Evolutionary conservation across 352 stramenopile genomes (phyloP).

Genomic region (Globisporangium spinosum): DNA sequence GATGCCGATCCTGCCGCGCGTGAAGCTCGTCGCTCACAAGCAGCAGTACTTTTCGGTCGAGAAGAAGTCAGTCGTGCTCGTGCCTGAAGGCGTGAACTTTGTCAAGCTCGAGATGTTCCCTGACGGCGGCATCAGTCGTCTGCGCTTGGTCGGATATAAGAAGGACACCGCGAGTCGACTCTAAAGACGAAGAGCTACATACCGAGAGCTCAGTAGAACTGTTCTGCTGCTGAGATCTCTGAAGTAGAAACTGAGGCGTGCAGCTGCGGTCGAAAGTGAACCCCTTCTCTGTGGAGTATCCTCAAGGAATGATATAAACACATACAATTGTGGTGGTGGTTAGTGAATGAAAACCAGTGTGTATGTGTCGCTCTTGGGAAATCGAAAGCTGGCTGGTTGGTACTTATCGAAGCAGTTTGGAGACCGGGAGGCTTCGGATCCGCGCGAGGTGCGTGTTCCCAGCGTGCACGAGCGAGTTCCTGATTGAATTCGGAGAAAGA

Average conservation of each 20-base stretch:
- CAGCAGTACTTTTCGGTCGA: conserved; percentile 84
- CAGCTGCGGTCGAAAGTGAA: conserved; percentile 35
- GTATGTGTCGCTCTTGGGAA: neutral
- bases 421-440: conserved; percentile 43
- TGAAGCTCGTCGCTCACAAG: conserved; percentile 82
- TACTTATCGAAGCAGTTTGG: conserved; percentile 35
- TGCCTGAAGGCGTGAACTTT: conserved; percentile 81
- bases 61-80: conserved; percentile 50
- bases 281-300: conserved; percentile 25
- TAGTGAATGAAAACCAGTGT: neutral
- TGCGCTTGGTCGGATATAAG: conserved; percentile 84
- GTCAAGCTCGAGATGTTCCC: conserved; percentile 93
- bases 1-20: conserved; percentile 83
- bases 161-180: conserved; percentile 32
- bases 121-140: conserved; percentile 90
- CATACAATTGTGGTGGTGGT: neutral
- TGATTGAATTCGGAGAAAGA: neutral
- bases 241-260: conserved; percentile 1
- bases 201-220: conserved; percentile 29
- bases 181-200: conserved; percentile 11
- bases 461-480: conserved; percentile 18
- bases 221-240: conserved; percentile 19
- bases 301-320: neutral
- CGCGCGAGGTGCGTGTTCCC: conserved; percentile 36
- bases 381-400: neutral